Evolutionary conservation across 768 basidiomycete genomes (phyloP).

Genomic region (Lentinula boryana): DNA sequence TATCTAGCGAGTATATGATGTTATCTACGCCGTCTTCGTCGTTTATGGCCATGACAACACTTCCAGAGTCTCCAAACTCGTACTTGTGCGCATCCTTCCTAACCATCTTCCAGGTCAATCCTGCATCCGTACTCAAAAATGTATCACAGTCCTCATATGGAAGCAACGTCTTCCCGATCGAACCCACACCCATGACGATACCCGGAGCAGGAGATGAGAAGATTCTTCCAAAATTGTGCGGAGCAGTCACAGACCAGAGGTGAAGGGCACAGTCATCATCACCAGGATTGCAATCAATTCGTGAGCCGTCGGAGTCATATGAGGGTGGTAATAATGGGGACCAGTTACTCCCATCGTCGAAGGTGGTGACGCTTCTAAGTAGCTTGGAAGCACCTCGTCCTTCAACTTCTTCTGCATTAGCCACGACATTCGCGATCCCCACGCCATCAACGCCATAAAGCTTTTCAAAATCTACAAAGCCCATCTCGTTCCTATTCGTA

Average conservation of each 20-base stretch:
- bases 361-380: slow-evolving; percentile 78
- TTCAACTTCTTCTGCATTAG: slow-evolving; percentile 81
- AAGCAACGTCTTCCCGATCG: slow-evolving; percentile 60
- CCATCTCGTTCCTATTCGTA: slow-evolving; percentile 84
- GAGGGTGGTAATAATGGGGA: slow-evolving; percentile 48
- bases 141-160: slow-evolving; percentile 88
- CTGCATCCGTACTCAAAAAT: slow-evolving; percentile 88
- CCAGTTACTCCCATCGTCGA: slow-evolving; percentile 90
- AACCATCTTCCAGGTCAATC: slow-evolving; percentile 80
- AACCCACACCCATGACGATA: slow-evolving; percentile 94
- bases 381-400: slow-evolving; percentile 61
- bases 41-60: slow-evolving; percentile 74
- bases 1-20: slow-evolving; percentile 75
- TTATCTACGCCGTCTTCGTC: slow-evolving; percentile 74
- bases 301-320: slow-evolving; percentile 52
- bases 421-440: slow-evolving; percentile 83
- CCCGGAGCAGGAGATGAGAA: slow-evolving; percentile 96
- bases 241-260: slow-evolving; percentile 85
- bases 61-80: slow-evolving; percentile 90
- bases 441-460: slow-evolving; percentile 85
- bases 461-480: slow-evolving; percentile 92
- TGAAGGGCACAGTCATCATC: slow-evolving; percentile 79
- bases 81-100: slow-evolving; percentile 79
- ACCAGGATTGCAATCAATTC: slow-evolving; percentile 54
- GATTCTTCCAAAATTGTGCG: slow-evolving; percentile 90